Base-by-base conservation (phyloP, 768 basidiomycete species). In the Kockovaella imperatae region DNA sequence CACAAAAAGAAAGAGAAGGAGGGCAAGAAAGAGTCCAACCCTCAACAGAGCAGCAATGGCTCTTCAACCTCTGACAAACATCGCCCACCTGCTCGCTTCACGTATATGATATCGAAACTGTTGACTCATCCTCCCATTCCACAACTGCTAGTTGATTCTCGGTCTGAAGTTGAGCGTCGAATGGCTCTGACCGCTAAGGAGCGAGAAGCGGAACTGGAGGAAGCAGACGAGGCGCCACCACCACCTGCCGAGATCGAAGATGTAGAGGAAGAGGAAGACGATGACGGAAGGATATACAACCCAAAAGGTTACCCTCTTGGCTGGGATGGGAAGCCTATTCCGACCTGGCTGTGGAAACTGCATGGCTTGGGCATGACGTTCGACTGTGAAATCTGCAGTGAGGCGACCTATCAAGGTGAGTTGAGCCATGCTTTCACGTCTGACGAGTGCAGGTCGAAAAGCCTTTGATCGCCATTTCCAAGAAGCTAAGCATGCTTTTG, bases 361-460 rank as follows among this genome's bases (percentile, higher is more conserved):
- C 95, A 99, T n/a, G 95, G 95, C 7, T 77, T 97, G 30, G 95
- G 95, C n/a, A 90, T 95, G 24, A 88, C 93, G 71, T 99, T 96
- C 70, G 80, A 83, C 48, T 99, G 95, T 60, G 93, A 97, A 74
- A 93, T 99, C 60, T 97, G 50, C 36, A 25, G 11, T 4, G 52
- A 41, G 24, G 36, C 51, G 24, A 54, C 35, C 14, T 50, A 43
- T 45, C 51, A 49, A 35, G 56, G 56, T 38, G 7, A 38, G 36
- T 38, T 20, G 8, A 38, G 8, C 21, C 36, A 28, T 35, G 21
- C n/a, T 14, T 15, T n/a, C 35, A 21, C n/a, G n/a, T n/a, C n/a
- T n/a, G n/a, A n/a, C n/a, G n/a, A n/a, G n/a, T n/a, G n/a, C n/a
- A 26, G 53, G 53, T 14, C 56, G 63, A 29, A 58, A 58, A 44